Conservation (phyloP, 371 early-diverging fungal genomes). For the Rhizopus arrhizus region DNA sequence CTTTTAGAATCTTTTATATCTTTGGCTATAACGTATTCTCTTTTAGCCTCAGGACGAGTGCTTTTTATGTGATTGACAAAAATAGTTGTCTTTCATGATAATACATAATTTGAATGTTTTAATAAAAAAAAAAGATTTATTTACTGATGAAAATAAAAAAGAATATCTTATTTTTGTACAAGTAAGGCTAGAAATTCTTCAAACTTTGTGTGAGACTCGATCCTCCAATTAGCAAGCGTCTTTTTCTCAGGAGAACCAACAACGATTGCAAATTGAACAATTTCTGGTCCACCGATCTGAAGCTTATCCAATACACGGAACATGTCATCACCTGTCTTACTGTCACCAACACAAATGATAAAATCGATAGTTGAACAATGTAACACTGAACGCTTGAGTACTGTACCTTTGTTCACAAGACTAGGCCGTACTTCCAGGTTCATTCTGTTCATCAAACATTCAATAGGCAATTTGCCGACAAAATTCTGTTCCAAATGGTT, state of each 20-base stretch:
- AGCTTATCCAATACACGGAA: constrained; percentile 56
- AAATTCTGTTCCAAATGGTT: constrained; percentile 26
- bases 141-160: no score
- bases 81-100: no score
- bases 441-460: constrained; percentile 90
- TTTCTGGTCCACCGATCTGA: constrained; percentile 2
- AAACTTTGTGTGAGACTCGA: background rate
- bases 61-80: no score
- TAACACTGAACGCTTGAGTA: constrained; percentile 21
- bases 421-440: constrained; percentile 86
- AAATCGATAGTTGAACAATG: background rate
- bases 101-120: no score
- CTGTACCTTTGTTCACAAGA: constrained; percentile 78
- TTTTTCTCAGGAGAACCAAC: constrained; percentile 55
- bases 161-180: background rate
- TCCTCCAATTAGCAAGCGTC: background rate
- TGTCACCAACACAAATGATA: constrained; percentile 87
- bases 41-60: no score
- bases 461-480: constrained; percentile 81
- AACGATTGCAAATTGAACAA: constrained; percentile 58
- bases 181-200: background rate
- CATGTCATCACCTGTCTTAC: constrained; percentile 96
- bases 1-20: no score
- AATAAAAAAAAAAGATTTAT: no score
- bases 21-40: no score